Percentiles rank a stretch among this genome's conserved stretches.
Evolutionary conservation across 2,329 filamentous ascomycete genomes (phyloP).

Genomic region (Didymella keratinophila): DNA sequence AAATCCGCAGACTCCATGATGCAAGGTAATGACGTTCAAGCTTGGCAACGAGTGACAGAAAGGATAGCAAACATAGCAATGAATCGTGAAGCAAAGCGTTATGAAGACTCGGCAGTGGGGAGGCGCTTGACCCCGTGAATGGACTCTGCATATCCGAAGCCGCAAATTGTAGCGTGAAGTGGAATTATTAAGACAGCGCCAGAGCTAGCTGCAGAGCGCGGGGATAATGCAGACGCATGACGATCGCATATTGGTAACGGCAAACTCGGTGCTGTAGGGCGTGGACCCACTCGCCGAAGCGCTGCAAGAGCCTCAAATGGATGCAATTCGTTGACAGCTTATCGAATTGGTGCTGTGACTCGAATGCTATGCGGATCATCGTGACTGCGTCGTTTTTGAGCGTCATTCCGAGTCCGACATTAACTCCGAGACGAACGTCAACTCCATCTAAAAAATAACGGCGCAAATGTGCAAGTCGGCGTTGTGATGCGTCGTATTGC

Average conservation of each 20-base stretch:
- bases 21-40: slow-evolving; percentile 20
- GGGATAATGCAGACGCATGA: slow-evolving; percentile 23
- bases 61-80: slow-evolving; percentile 12
- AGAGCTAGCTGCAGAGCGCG: slow-evolving; percentile 22
- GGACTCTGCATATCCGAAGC: slow-evolving; percentile 23
- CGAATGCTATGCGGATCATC: slow-evolving; percentile 1
- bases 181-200: slow-evolving; percentile 23
- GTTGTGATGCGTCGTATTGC: slow-evolving; percentile 2
- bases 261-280: slow-evolving; percentile 16
- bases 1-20: slow-evolving; percentile 39
- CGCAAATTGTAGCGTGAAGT: slow-evolving; percentile 12
- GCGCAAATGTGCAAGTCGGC: neutral
- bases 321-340: slow-evolving; percentile 8
- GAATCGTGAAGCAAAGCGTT: slow-evolving; percentile 1
- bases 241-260: slow-evolving; percentile 14
- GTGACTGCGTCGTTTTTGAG: neutral
- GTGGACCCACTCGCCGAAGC: slow-evolving; percentile 17
- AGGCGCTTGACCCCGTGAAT: slow-evolving; percentile 21
- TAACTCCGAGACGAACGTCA: slow-evolving; percentile 14
- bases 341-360: slow-evolving; percentile 12
- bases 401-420: slow-evolving; percentile 19
- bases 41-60: slow-evolving; percentile 6
- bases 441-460: neutral
- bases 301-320: slow-evolving; percentile 14
- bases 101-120: neutral